A percentile compares a stretch with the other conserved stretches of the same genome.
phyloP scores from a whole-genome alignment of 2,329 filamentous ascomycete species.

The Colletotrichum nymphaeae region DNA sequence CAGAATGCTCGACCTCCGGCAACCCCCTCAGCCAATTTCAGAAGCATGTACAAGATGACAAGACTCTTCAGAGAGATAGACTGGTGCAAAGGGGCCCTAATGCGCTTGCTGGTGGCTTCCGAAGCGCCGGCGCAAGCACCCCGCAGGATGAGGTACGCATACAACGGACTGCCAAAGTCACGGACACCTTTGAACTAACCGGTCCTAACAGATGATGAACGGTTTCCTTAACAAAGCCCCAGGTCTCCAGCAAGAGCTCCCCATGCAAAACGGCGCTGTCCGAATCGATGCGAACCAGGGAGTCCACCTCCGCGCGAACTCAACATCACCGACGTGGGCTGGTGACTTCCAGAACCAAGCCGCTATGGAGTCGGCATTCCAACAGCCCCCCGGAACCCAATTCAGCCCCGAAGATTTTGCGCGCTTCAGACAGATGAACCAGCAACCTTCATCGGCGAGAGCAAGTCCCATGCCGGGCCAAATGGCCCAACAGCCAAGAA shows the following conservation, averaged over 20 bases:
- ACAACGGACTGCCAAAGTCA: not conserved
- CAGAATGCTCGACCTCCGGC: conserved; percentile 95
- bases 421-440: conserved; percentile 81
- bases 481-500: conserved; percentile 53
- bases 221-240: conserved; percentile 87
- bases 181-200: not conserved
- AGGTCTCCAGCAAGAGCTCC: conserved; percentile 65
- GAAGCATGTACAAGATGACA: conserved; percentile 97
- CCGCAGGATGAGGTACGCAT: conserved; percentile 77
- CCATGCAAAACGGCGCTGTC: conserved; percentile 60
- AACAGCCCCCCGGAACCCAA: conserved; percentile 65
- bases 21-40: conserved; percentile 98
- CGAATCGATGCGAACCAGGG: conserved; percentile 62
- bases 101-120: conserved; percentile 80
- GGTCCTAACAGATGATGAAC: conserved; percentile 80
- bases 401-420: conserved; percentile 90
- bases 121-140: conserved; percentile 75
- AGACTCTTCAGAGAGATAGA: conserved; percentile 91
- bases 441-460: conserved; percentile 62
- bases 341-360: conserved; percentile 68
- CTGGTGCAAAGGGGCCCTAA: conserved; percentile 80
- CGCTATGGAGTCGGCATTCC: conserved; percentile 78
- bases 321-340: conserved; percentile 66
- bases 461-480: conserved; percentile 69
- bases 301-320: conserved; percentile 63